Percentiles rank a stretch among this genome's conserved stretches.
phyloP scores from a whole-genome alignment of 1,284 basidiomycete species.

The Hypsizygus ulmarius region DNA sequence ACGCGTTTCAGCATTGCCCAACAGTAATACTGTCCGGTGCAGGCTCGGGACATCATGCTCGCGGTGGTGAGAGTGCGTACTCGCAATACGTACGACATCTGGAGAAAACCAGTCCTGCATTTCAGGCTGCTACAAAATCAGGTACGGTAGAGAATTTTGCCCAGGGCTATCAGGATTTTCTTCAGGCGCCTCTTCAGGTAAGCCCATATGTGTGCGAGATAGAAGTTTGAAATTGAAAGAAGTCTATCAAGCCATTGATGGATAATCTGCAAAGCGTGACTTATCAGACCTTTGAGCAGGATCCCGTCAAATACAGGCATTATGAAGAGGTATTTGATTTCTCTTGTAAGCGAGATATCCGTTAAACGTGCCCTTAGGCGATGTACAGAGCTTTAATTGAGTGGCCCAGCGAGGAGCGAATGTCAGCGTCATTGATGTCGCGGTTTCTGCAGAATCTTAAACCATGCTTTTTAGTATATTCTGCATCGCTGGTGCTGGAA shows the following conservation, averaged over 20 bases:
- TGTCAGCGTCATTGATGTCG: slow-evolving; percentile 43
- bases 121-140: slow-evolving; percentile 54
- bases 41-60: slow-evolving; percentile 58
- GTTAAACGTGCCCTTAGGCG: slow-evolving; percentile 46
- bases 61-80: slow-evolving; percentile 87
- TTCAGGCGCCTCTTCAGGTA: slow-evolving; percentile 93
- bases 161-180: slow-evolving; percentile 90
- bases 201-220: slow-evolving; percentile 8
- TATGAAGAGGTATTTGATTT: slow-evolving; percentile 79
- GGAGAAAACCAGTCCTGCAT: slow-evolving; percentile 69
- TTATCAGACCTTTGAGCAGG: slow-evolving; percentile 97
- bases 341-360: slow-evolving; percentile 12
- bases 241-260: slow-evolving; percentile 76
- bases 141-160: slow-evolving; percentile 88
- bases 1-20: slow-evolving; percentile 68
- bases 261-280: slow-evolving; percentile 94
- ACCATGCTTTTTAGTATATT: slow-evolving; percentile 54
- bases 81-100: slow-evolving; percentile 86
- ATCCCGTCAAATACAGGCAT: slow-evolving; percentile 93
- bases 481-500: slow-evolving; percentile 92
- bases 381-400: slow-evolving; percentile 82
- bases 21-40: slow-evolving; percentile 79
- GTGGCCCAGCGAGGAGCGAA: slow-evolving; percentile 52
- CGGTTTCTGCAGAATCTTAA: slow-evolving; percentile 2
- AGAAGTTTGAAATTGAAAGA: background rate